Percentiles rank a stretch among this genome's conserved stretches.
These are phyloP conservation scores for Candida caryicola DNA, from an alignment of 805 yeast species.

Conservation along the genomic window DNA sequence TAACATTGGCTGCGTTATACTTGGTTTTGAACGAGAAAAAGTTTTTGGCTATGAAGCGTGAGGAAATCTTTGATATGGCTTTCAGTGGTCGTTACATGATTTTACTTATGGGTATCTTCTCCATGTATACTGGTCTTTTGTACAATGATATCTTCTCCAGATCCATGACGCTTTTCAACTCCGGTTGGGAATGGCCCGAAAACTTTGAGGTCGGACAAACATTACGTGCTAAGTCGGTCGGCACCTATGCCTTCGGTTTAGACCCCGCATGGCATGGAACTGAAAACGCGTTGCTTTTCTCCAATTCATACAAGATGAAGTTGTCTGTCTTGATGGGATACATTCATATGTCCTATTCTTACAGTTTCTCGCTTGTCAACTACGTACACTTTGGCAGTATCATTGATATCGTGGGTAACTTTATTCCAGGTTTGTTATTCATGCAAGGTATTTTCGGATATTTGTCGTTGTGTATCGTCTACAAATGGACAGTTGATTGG, in stretches of 20 bases:
- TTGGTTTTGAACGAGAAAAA: constrained; percentile 55
- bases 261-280: constrained; percentile 83
- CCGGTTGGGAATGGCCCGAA: constrained; percentile 70
- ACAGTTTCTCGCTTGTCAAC: constrained; percentile 64
- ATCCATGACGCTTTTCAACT: constrained; percentile 61
- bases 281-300: constrained; percentile 64
- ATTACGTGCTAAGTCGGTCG: constrained; percentile 46
- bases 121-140: constrained; percentile 71
- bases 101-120: constrained; percentile 66
- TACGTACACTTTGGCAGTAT: constrained; percentile 53
- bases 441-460: constrained; percentile 79
- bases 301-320: constrained; percentile 77
- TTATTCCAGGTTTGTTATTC: constrained; percentile 68
- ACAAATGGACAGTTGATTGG: constrained; percentile 78
- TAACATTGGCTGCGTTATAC: constrained; percentile 52
- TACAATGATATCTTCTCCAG: constrained; percentile 73
- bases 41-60: constrained; percentile 54
- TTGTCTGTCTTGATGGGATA: constrained; percentile 74
- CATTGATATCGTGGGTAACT: constrained; percentile 69
- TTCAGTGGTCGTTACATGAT: constrained; percentile 67
- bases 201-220: constrained; percentile 37
- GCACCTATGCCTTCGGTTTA: constrained; percentile 60
- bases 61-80: constrained; percentile 78
- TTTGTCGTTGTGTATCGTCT: constrained; percentile 60
- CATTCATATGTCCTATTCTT: constrained; percentile 71